These are phyloP conservation scores for Nitzschia sp. DNA, from an alignment of 108 stramenopile genomes.

Conservation along the genomic window DNA sequence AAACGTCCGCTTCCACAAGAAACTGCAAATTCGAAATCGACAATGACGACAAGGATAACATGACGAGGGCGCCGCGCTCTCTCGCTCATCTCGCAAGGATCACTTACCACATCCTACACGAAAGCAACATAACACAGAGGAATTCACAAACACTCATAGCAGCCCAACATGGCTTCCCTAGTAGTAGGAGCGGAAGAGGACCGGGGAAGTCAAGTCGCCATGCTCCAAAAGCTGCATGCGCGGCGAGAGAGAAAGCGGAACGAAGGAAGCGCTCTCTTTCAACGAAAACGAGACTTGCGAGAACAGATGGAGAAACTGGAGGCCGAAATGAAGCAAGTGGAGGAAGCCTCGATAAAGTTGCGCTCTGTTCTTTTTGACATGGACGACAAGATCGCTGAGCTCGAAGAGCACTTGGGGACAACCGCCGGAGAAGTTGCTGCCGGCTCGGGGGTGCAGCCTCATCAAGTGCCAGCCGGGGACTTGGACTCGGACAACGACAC, in stretches of 20 bases:
- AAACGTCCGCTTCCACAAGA: too few relatives aligned
- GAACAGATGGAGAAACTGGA: conserved; percentile 43
- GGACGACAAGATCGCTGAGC: conserved; percentile 62
- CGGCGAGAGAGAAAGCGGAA: conserved; percentile 31
- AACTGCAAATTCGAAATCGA: too few relatives aligned
- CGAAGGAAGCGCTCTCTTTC: conserved; percentile 17
- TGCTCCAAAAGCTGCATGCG: background rate
- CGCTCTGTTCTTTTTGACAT: conserved; percentile 30
- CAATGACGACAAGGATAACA: too few relatives aligned
- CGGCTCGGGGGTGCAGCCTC: too few relatives aligned
- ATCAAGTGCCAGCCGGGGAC: conserved; percentile 17
- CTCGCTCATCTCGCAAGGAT: too few relatives aligned
- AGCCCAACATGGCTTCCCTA: too few relatives aligned
- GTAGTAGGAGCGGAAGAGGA: too few relatives aligned
- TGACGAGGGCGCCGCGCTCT: too few relatives aligned
- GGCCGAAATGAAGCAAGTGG: conserved; percentile 39
- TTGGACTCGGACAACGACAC: background rate
- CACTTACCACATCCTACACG: too few relatives aligned
- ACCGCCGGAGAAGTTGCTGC: conserved; percentile 6
- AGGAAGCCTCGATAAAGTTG: conserved; percentile 20
- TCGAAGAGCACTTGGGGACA: conserved; percentile 34
- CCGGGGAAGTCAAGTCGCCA: too few relatives aligned
- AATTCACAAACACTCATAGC: too few relatives aligned
- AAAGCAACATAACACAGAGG: too few relatives aligned
- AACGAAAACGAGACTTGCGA: conserved; percentile 29